Evolutionary conservation across 2,329 filamentous ascomycete species (phyloP).

Genomic region (Chaetomium strumarium): DNA sequence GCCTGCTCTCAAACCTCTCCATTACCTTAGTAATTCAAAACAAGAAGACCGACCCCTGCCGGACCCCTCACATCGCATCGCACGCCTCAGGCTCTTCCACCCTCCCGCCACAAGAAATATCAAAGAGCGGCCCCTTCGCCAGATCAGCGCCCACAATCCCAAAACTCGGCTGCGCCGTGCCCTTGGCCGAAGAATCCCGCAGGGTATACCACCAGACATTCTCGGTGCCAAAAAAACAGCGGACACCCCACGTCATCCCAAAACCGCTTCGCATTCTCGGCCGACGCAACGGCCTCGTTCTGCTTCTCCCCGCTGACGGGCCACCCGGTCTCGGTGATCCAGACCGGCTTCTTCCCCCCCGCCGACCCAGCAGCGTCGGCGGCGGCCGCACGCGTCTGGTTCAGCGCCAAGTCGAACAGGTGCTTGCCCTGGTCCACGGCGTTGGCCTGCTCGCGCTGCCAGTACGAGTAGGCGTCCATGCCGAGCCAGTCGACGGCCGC

Average conservation of each 20-base stretch:
- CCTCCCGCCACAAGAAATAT: background rate
- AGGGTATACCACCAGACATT: conserved; percentile 8
- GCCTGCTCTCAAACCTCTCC: too few relatives aligned
- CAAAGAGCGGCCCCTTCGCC: conserved; percentile 1
- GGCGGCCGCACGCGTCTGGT: conserved; percentile 68
- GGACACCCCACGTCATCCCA: conserved; percentile 7
- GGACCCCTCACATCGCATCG: too few relatives aligned
- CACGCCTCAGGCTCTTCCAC: background rate
- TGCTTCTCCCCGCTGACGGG: conserved; percentile 63
- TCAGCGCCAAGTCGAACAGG: conserved; percentile 2
- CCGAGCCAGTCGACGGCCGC: conserved; percentile 3
- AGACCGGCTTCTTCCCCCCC: background rate
- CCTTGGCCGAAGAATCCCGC: background rate
- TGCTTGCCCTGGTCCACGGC: background rate
- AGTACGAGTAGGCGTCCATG: conserved; percentile 3
- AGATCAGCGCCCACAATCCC: background rate
- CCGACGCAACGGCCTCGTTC: conserved; percentile 57
- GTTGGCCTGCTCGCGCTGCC: background rate
- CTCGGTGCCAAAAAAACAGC: conserved; percentile 1
- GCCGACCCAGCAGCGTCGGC: background rate
- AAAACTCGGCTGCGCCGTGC: conserved; percentile 1
- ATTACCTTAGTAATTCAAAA: too few relatives aligned
- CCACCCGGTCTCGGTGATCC: conserved; percentile 50
- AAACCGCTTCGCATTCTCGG: conserved; percentile 51
- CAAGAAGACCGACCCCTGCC: too few relatives aligned